Evolutionary conservation across 2,329 filamentous ascomycete genomes (phyloP), one percentile per base, ranked within the genome.

Genomic region (Chaetomium sp.): DNA sequence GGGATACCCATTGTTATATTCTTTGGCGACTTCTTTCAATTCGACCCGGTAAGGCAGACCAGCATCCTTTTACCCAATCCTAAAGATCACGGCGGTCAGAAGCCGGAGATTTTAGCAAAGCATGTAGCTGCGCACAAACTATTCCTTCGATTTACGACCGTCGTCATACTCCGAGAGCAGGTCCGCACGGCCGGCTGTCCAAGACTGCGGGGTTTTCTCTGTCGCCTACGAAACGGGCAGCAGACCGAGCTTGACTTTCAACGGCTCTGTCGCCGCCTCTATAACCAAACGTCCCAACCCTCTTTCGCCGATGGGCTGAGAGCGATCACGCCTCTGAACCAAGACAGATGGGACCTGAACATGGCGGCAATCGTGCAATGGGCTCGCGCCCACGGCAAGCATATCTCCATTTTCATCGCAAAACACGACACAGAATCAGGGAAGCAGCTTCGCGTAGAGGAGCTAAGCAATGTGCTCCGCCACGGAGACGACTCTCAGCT

Each of bases 371-470:
- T 65, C 13, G 58, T 62, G 13, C 58, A 62, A 47, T 62, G 53
- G 63, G 58, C 58, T 21, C 63, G 63, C 27, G 47, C 51, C n/a
- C 42, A 65, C 16, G 45, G 53, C 58, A 65, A 65, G 23, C 57
- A 62, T 25, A 62, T 65, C 51, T 62, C 63, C 9, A 55, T 62
- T 21, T 65, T 65, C n/a, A 27, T 62, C 4, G 51, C 63, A 3
- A 62, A 62, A 45, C 53, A 62, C 45, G 31, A 65, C 4, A 35
- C 54, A 8, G 45, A 60, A 10, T 12, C 54, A n/a, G 58, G 63
- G n/a, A 70, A 69, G 29, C 53, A 66, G 23, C 55, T 70, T 2
- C 55, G 59, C 33, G 64, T 64, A 21, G 53, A 66, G 12, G 64
- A 70, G 35, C 49, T 64, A 5, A 1, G 50, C 49, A 1, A 55